A percentile compares a stretch with the other conserved stretches of the same genome.
Conservation (phyloP, 352 stramenopile species). For the Phytophthora tentaculata region DNA sequence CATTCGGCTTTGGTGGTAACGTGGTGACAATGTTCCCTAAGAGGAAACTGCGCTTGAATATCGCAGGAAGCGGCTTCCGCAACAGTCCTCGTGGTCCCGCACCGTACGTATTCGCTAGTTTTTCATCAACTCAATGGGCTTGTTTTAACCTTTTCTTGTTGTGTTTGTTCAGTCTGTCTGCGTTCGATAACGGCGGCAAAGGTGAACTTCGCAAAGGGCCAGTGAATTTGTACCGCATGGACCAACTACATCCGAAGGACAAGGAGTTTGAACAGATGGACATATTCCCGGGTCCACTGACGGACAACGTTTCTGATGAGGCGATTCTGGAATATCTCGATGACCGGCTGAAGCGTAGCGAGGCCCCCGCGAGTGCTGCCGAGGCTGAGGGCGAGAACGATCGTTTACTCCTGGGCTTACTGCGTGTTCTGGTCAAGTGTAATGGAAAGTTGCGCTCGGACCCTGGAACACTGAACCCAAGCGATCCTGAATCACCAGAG, state of each 20-base stretch:
- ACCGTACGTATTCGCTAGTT: slow-evolving; percentile 44
- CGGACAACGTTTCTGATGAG: slow-evolving; percentile 65
- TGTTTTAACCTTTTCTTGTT: slow-evolving; percentile 18
- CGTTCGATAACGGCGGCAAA: slow-evolving; percentile 58
- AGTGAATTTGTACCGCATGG: slow-evolving; percentile 81
- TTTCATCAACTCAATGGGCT: not conserved
- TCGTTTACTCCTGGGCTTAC: slow-evolving; percentile 68
- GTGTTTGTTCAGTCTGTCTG: slow-evolving; percentile 42
- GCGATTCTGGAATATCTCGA: slow-evolving; percentile 73
- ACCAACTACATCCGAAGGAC: slow-evolving; percentile 78
- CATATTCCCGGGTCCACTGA: slow-evolving; percentile 79
- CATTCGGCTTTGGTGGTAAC: slow-evolving; percentile 90
- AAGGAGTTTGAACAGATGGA: slow-evolving; percentile 73
- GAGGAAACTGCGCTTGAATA: slow-evolving; percentile 81
- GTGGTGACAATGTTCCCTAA: slow-evolving; percentile 91
- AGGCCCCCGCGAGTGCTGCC: slow-evolving; percentile 15
- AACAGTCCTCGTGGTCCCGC: slow-evolving; percentile 64
- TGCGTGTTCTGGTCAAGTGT: slow-evolving; percentile 78
- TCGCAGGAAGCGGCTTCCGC: slow-evolving; percentile 55
- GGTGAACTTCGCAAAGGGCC: slow-evolving; percentile 82
- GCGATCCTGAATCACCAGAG: slow-evolving; percentile 66
- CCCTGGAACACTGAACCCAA: slow-evolving; percentile 39
- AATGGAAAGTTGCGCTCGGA: slow-evolving; percentile 80
- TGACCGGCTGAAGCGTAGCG: slow-evolving; percentile 53
- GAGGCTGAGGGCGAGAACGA: slow-evolving; percentile 64